A percentile compares a stretch with the other conserved stretches of the same genome.
These are phyloP conservation scores for Aspergillaceae sp. DNA, from an alignment of 2,329 filamentous ascomycete species.

Conservation along the genomic window DNA sequence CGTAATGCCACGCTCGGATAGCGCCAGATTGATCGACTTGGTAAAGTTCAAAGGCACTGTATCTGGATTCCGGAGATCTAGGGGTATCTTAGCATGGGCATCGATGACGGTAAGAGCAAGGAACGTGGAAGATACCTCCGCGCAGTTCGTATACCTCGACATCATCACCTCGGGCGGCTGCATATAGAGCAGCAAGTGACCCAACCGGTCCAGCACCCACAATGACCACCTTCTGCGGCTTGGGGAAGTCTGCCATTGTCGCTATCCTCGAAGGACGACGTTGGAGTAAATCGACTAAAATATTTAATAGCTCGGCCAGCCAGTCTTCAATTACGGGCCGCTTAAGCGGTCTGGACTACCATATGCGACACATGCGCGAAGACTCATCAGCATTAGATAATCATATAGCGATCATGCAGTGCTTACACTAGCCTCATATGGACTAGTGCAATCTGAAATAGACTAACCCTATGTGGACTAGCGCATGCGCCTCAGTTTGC, in stretches of 20 bases:
- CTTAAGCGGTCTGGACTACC: too few species aligned
- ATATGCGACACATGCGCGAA: neutral
- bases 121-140: slow-evolving; percentile 52
- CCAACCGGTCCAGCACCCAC: slow-evolving; percentile 92
- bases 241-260: slow-evolving; percentile 4
- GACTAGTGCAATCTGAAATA: neutral
- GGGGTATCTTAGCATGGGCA: slow-evolving; percentile 1
- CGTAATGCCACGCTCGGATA: slow-evolving; percentile 89
- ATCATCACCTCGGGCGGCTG: slow-evolving; percentile 74
- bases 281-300: too few species aligned
- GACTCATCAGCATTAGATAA: too few species aligned
- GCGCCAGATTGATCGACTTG: slow-evolving; percentile 93
- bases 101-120: neutral
- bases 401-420: neutral
- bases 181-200: slow-evolving; percentile 83
- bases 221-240: slow-evolving; percentile 62
- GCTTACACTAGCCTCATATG: neutral
- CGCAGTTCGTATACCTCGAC: slow-evolving; percentile 93
- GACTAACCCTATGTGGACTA: neutral
- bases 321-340: too few species aligned
- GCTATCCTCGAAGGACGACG: neutral
- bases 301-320: too few species aligned
- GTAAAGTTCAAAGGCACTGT: slow-evolving; percentile 89
- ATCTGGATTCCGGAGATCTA: slow-evolving; percentile 76
- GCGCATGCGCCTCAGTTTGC: neutral